These are phyloP conservation scores for Aulographum hederae DNA, from an alignment of 2,329 filamentous ascomycete species.

Conservation along the genomic window DNA sequence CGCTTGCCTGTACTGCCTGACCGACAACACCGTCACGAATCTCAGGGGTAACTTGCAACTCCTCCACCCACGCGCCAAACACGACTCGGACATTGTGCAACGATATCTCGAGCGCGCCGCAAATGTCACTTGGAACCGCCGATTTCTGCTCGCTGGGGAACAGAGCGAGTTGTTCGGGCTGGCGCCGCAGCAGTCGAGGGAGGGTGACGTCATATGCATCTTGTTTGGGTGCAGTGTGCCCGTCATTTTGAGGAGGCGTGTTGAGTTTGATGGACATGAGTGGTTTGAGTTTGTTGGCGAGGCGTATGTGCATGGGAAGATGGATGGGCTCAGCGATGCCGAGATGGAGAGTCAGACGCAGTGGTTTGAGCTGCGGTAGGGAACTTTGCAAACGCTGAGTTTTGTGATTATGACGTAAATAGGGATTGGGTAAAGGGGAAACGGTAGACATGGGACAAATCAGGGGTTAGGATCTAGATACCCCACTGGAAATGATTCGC, in stretches of 20 bases:
- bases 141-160: not conserved
- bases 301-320: conserved; percentile 5
- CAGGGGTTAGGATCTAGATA: too few species aligned
- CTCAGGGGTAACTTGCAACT: not conserved
- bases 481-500: too few species aligned
- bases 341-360: too few species aligned
- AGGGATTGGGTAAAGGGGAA: too few species aligned
- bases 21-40: conserved; percentile 2
- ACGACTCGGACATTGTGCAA: not conserved
- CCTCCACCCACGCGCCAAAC: too few species aligned
- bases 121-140: conserved; percentile 4
- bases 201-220: conserved; percentile 8
- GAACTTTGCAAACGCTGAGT: too few species aligned
- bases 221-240: conserved; percentile 9
- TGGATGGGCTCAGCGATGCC: conserved; percentile 4
- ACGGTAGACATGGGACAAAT: too few species aligned
- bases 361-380: too few species aligned
- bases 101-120: conserved; percentile 3
- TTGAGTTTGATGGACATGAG: not conserved
- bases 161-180: conserved; percentile 3
- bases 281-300: conserved; percentile 3
- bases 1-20: conserved; percentile 5
- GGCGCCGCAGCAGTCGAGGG: not conserved
- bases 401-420: too few species aligned
- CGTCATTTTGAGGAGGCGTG: conserved; percentile 7